Conservation (phyloP, 805 yeast genomes). For the Schwanniomyces polymorphus region DNA sequence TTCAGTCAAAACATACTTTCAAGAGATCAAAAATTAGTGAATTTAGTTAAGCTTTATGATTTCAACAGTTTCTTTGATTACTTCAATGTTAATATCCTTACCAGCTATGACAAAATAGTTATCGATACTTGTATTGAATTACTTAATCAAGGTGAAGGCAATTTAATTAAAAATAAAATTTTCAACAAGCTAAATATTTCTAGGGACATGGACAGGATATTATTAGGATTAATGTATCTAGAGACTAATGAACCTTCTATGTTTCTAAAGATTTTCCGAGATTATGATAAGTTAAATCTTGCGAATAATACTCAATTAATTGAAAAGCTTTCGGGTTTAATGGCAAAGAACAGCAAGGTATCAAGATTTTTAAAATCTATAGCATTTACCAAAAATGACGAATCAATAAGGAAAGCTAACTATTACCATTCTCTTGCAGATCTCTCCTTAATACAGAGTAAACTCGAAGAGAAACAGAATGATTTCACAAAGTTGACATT, state of each 20-base stretch:
- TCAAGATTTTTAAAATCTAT: slow-evolving; percentile 20
- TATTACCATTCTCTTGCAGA: slow-evolving; percentile 32
- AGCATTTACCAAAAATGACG: slow-evolving; percentile 12
- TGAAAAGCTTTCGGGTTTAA: slow-evolving; percentile 11
- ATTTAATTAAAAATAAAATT: slow-evolving; percentile 43
- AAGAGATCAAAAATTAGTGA: slow-evolving; percentile 15
- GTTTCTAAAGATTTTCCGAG: slow-evolving; percentile 21
- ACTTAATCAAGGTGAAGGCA: slow-evolving; percentile 31
- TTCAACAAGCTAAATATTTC: slow-evolving; percentile 39
- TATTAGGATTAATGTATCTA: slow-evolving; percentile 34
- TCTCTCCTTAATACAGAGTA: slow-evolving; percentile 18
- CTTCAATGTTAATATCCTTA: slow-evolving; percentile 16
- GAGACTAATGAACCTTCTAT: slow-evolving; percentile 25
- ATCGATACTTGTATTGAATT: slow-evolving; percentile 33
- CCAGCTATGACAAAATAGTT: slow-evolving; percentile 28
- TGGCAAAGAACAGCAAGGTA: slow-evolving; percentile 13
- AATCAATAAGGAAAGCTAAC: slow-evolving; percentile 14
- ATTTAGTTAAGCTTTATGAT: slow-evolving; percentile 14
- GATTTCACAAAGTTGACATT: slow-evolving; percentile 7
- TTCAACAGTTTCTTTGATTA: slow-evolving; percentile 28
- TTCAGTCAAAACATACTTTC: slow-evolving; percentile 29
- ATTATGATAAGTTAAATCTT: slow-evolving; percentile 18
- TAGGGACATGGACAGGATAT: slow-evolving; percentile 24
- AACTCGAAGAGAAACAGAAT: slow-evolving; percentile 5
- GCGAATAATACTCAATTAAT: slow-evolving; percentile 8